Percentiles rank a stretch among this genome's conserved stretches.
These are phyloP conservation scores for Psilocybe cubensis DNA, from an alignment of 768 basidiomycete species.

Conservation along the genomic window DNA sequence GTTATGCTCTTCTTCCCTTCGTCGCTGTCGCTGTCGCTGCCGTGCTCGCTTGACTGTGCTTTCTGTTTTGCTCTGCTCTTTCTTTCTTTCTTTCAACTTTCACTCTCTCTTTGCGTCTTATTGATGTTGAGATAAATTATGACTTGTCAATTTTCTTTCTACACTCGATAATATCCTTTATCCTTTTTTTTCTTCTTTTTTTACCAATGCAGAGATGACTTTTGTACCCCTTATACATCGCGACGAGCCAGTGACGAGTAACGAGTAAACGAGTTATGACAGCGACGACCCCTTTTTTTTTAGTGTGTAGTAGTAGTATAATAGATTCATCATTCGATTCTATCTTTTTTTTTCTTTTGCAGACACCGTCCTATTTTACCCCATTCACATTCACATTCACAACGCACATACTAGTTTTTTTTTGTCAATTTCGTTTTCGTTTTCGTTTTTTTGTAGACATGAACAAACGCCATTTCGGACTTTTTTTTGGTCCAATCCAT, in stretches of 20 bases:
- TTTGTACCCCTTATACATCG: not conserved
- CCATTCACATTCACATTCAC: too few species aligned
- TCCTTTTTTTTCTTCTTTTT: not conserved
- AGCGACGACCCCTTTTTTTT: not conserved
- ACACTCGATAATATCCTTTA: not conserved
- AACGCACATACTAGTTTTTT: too few species aligned
- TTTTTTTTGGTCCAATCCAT: too few species aligned
- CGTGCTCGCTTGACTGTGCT: not conserved
- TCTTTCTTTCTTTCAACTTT: not conserved
- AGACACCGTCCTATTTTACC: not conserved
- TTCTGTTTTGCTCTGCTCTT: not conserved
- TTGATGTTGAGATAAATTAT: conserved; percentile 16
- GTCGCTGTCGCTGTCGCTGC: conserved; percentile 1
- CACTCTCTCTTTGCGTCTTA: not conserved
- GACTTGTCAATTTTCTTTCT: not conserved
- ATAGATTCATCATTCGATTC: too few species aligned
- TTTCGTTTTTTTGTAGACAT: not conserved
- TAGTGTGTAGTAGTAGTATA: too few species aligned
- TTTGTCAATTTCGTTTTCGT: not conserved
- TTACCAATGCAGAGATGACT: not conserved
- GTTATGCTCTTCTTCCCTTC: not conserved
- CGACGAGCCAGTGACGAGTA: conserved; percentile 1
- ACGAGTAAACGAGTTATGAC: too few species aligned
- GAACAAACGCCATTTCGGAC: not conserved
- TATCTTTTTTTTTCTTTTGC: not conserved